Conservation (phyloP, 768 basidiomycete species). For the Mycena amicta region DNA sequence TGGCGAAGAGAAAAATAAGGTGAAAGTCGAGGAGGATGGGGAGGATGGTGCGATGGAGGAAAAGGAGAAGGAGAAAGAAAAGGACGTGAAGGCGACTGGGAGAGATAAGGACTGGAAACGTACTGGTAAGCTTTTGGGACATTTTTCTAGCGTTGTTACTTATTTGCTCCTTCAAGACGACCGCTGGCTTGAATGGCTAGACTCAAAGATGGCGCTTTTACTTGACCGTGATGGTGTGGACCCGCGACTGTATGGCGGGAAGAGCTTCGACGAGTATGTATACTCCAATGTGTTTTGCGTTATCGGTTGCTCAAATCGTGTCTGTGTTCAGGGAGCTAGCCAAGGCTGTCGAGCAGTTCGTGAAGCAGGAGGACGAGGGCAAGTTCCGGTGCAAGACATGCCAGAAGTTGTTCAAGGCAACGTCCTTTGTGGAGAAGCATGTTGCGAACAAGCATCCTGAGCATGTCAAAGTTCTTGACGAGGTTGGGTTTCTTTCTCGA, state of each 20-base stretch:
- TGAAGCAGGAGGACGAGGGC: conserved; percentile 96
- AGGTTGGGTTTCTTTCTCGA: no score
- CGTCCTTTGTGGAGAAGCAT: conserved; percentile 97
- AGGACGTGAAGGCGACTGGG: conserved; percentile 19
- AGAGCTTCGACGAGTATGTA: conserved; percentile 82
- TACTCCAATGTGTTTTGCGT: conserved; percentile 3
- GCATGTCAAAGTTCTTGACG: conserved; percentile 78
- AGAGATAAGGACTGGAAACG: conserved; percentile 58
- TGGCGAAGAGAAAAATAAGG: conserved; percentile 47
- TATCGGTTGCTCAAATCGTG: conserved; percentile 8
- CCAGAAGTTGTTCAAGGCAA: conserved; percentile 96
- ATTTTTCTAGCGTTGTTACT: conserved; percentile 12
- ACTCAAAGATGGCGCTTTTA: conserved; percentile 81
- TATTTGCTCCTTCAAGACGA: conserved; percentile 55
- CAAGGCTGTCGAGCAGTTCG: conserved; percentile 73
- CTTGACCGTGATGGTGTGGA: conserved; percentile 81
- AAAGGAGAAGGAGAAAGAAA: conserved; percentile 42
- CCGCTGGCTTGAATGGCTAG: conserved; percentile 88
- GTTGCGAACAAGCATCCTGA: conserved; percentile 93
- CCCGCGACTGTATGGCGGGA: conserved; percentile 86
- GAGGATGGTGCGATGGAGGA: conserved; percentile 40
- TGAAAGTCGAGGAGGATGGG: conserved; percentile 41
- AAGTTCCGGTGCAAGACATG: conserved; percentile 97
- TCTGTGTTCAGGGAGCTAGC: conserved; percentile 67
- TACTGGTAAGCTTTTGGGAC: conserved; percentile 54